Percentiles rank a stretch among this genome's conserved stretches.
phyloP scores from a whole-genome alignment of 768 basidiomycete genomes.

The Suillus americanus region DNA sequence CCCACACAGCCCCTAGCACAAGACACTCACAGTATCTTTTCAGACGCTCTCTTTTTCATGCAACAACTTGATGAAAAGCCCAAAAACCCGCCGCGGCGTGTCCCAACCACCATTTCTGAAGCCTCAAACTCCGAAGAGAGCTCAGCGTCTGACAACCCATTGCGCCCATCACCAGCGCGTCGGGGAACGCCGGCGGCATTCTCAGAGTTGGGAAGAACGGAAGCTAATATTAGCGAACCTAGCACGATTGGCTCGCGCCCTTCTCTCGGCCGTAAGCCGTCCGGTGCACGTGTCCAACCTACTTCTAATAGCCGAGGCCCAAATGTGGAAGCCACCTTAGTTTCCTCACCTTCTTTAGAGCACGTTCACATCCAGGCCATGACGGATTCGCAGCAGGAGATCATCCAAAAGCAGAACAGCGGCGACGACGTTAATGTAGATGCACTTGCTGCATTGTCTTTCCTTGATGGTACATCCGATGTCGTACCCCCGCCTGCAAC shows the following conservation, averaged over 20 bases:
- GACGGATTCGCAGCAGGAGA: constrained; percentile 18
- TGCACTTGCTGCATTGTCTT: constrained; percentile 76
- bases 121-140: constrained; percentile 39
- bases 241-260: constrained; percentile 38
- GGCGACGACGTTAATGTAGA: constrained; percentile 60
- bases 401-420: constrained; percentile 20
- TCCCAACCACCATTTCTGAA: constrained; percentile 46
- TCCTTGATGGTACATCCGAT: constrained; percentile 50
- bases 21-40: constrained; percentile 40
- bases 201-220: constrained; percentile 13
- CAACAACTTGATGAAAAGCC: constrained; percentile 47
- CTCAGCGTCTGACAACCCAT: constrained; percentile 32
- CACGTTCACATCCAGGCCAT: constrained; percentile 35
- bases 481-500: constrained; percentile 12
- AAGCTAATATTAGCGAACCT: constrained; percentile 31
- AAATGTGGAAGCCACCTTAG: constrained; percentile 34
- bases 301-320: constrained; percentile 36
- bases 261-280: constrained; percentile 64
- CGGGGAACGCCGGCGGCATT: constrained; percentile 19
- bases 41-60: constrained; percentile 71
- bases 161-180: constrained; percentile 18
- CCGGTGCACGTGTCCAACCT: constrained; percentile 75
- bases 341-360: constrained; percentile 38
- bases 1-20: constrained; percentile 27
- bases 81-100: constrained; percentile 31